phyloP scores from a whole-genome alignment of 2,329 filamentous ascomycete species.

The Didymella segeticola region DNA sequence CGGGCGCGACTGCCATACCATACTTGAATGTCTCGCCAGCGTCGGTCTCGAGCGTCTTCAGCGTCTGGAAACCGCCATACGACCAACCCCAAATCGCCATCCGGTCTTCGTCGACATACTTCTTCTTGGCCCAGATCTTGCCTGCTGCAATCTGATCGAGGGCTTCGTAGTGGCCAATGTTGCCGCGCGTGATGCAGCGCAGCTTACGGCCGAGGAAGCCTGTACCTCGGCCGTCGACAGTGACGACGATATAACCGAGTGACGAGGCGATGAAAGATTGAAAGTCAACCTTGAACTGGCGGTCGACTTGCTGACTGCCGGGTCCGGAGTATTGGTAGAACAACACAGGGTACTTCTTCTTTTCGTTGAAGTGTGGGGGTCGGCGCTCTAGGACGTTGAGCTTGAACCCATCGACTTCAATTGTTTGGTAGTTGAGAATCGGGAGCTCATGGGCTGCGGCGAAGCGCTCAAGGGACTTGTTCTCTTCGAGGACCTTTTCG shows the following conservation, averaged over 20 bases:
- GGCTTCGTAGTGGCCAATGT: conserved; percentile 85
- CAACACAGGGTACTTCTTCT: conserved; percentile 88
- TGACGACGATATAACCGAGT: conserved; percentile 92
- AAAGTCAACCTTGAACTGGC: conserved; percentile 84
- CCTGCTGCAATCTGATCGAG: conserved; percentile 90
- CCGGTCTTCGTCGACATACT: conserved; percentile 81
- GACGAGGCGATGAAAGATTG: conserved; percentile 85
- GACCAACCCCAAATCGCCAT: conserved; percentile 99
- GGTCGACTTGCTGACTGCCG: conserved; percentile 86
- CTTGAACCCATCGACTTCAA: conserved; percentile 81
- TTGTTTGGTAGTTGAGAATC: conserved; percentile 78
- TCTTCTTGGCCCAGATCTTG: conserved; percentile 79
- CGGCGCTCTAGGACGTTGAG: conserved; percentile 81
- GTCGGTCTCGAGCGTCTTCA: conserved; percentile 93
- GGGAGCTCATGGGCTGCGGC: conserved; percentile 82
- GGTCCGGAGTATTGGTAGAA: conserved; percentile 96
- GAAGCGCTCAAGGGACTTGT: conserved; percentile 70
- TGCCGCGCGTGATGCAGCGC: conserved; percentile 80
- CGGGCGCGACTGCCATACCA: conserved; percentile 96
- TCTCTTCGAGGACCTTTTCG: conserved; percentile 78
- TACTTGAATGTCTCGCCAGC: conserved; percentile 91
- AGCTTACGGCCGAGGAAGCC: conserved; percentile 87
- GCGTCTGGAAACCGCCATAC: conserved; percentile 91
- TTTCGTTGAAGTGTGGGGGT: conserved; percentile 84
- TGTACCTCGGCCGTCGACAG: conserved; percentile 91